Evolutionary conservation across 2,329 filamentous ascomycete species (phyloP), one percentile per base, ranked within the genome.

Genomic region (Phyllosticta citrichinensis): DNA sequence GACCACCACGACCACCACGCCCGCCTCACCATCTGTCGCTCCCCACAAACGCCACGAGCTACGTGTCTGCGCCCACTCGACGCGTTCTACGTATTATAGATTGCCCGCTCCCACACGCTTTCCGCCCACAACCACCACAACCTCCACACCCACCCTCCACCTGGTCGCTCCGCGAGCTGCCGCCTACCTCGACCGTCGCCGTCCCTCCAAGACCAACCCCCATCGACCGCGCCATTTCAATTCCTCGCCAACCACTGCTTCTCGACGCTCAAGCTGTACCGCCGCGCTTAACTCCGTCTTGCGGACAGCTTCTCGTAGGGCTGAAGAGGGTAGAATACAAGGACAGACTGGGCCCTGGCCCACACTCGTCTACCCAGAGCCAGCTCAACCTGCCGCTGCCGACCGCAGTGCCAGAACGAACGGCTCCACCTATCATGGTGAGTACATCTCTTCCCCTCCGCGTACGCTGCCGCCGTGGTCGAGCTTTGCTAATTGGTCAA

Each of bases 401-500:
- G 17, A 61, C 55, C 33, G 54, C 54, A 47, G 40, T 47, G 40
- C 17, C 40, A n/a, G 40, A 14, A 47, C 40, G 14, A 47, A n/a
- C 40, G 40, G 40, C 40, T 30, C 27, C 17, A 14, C 40, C 17
- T 4, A 70, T 68, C 27, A 74, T 74, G 73, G 73, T 74, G 68
- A 54, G 51, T 63, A 67, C 52, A 14, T n/a, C 40, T 47, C 40
- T 47, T 14, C 40, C 40, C 40, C n/a, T 14, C 17, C 40, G 14
- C 40, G 5, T n/a, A 47, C 40, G n/a, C 40, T 47, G 40, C 40
- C n/a, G 40, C 40, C n/a, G 40, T 3, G 40, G 40, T 47, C 17
- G 40, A 47, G 40, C 40, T 47, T n/a, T 52, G 69, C 68, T 74
- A 60, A 73, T 62, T 56, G 10, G 24, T 58, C 57, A 71, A 97